Evolutionary conservation across 495 filamentous ascomycete species (phyloP).

Genomic region (Podospora comata): DNA sequence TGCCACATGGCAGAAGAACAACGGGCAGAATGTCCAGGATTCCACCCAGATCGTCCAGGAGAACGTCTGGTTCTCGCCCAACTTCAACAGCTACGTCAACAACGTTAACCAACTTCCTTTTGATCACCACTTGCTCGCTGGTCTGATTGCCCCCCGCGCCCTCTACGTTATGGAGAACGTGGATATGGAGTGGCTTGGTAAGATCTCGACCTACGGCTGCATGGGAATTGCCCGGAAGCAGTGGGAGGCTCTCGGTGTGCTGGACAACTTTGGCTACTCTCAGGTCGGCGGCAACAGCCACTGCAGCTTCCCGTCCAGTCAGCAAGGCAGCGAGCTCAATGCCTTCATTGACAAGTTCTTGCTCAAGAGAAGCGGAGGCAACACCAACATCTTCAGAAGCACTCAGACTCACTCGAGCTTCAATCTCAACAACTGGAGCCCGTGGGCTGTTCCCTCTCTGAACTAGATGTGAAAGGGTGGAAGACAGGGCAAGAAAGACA

Average conservation of each 20-base stretch:
- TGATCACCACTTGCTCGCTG: conserved; percentile 52
- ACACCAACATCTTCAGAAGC: conserved; percentile 24
- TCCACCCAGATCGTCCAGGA: conserved; percentile 48
- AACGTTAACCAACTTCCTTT: conserved; percentile 42
- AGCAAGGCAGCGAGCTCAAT: conserved; percentile 46
- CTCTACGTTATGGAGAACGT: conserved; percentile 50
- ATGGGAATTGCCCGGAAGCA: conserved; percentile 50
- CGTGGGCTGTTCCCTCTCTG: conserved; percentile 28
- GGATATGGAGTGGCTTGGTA: conserved; percentile 54
- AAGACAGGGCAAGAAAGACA: background rate
- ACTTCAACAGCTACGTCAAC: conserved; percentile 42
- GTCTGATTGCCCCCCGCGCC: conserved; percentile 45
- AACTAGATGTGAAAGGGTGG: background rate
- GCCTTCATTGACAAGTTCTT: conserved; percentile 55
- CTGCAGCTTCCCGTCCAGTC: conserved; percentile 50
- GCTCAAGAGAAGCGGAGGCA: conserved; percentile 29
- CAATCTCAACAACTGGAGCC: conserved; percentile 26
- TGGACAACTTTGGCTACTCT: conserved; percentile 51
- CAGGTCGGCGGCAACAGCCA: conserved; percentile 52
- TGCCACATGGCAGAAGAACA: conserved; percentile 39
- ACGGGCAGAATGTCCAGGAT: conserved; percentile 51
- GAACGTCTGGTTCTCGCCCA: conserved; percentile 51
- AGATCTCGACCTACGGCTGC: conserved; percentile 50
- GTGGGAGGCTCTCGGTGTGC: conserved; percentile 49
- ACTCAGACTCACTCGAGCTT: conserved; percentile 22